Conservation (phyloP, 305 asterid species). For the Plantago coronopus region DNA sequence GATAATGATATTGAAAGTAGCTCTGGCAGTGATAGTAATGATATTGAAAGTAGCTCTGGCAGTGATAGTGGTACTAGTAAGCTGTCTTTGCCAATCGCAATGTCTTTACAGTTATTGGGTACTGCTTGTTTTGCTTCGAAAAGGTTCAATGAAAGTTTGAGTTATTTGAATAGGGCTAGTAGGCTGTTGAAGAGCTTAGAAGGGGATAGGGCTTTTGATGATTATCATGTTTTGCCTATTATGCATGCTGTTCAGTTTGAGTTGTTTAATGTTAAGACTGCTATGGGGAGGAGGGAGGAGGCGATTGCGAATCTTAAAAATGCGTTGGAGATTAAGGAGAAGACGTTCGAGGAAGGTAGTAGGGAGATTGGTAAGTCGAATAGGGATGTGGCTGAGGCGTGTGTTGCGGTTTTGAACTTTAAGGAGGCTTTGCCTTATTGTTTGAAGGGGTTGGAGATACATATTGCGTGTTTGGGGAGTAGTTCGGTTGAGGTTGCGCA, state of each 20-base stretch:
- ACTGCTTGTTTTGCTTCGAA: constrained; percentile 57
- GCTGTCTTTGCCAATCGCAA: constrained; percentile 67
- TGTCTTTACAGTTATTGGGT: constrained; percentile 86
- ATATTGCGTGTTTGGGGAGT: constrained; percentile 50
- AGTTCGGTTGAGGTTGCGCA: constrained; percentile 86
- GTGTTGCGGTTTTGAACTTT: constrained; percentile 67
- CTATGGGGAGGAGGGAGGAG: constrained; percentile 89
- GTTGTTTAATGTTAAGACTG: constrained; percentile 75
- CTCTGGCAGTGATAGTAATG: constrained; percentile 37
- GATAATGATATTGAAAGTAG: constrained; percentile 26
- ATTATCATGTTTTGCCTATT: constrained; percentile 55
- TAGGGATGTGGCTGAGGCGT: constrained; percentile 84
- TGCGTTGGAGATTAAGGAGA: constrained; percentile 75
- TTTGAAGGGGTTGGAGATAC: constrained; percentile 77
- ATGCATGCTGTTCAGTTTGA: constrained; percentile 69
- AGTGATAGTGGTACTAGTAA: constrained; percentile 23
- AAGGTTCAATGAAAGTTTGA: constrained; percentile 78
- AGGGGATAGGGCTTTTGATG: constrained; percentile 35
- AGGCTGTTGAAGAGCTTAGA: constrained; percentile 55
- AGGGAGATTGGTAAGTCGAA: constrained; percentile 81
- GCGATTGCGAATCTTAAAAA: constrained; percentile 68
- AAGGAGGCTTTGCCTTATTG: constrained; percentile 72
- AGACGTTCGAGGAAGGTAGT: constrained; percentile 55
- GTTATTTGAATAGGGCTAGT: constrained; percentile 76
- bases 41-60: constrained; percentile 1